Evolutionary conservation across 441 rosid genomes (phyloP).

Genomic region (Populus trichocarpa): DNA sequence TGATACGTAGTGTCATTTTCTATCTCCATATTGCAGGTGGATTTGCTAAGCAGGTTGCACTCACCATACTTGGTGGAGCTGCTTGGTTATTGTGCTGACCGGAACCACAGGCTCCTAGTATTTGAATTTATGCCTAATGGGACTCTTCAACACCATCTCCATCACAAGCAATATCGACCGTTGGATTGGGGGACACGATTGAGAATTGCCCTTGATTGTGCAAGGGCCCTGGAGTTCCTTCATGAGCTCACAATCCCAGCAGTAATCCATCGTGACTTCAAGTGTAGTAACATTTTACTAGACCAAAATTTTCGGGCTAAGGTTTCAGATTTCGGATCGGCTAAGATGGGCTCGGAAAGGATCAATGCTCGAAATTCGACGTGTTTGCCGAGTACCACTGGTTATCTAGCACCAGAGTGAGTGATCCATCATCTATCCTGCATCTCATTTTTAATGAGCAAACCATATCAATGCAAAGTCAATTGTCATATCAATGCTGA

Average conservation of each 20-base stretch:
- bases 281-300: constrained; percentile 66
- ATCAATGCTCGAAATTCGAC: constrained; percentile 70
- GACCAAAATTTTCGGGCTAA: constrained; percentile 60
- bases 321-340: constrained; percentile 76
- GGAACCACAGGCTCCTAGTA: constrained; percentile 65
- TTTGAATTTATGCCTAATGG: constrained; percentile 79
- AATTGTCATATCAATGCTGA: constrained; percentile 9
- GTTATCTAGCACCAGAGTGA: constrained; percentile 94
- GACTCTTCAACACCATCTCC: constrained; percentile 61
- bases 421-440: constrained; percentile 26
- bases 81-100: constrained; percentile 93
- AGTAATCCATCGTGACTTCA: constrained; percentile 82
- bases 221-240: constrained; percentile 81
- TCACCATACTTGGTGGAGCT: constrained; percentile 80
- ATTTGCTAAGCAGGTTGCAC: constrained; percentile 72
- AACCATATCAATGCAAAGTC: constrained; percentile 18
- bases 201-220: constrained; percentile 82
- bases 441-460: constrained; percentile 13
- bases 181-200: constrained; percentile 73
- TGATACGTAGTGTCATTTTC: constrained; percentile 3
- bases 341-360: constrained; percentile 71
- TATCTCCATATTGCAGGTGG: constrained; percentile 51
- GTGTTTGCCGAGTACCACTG: constrained; percentile 61
- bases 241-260: constrained; percentile 63
- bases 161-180: constrained; percentile 35